Base-by-base conservation (phyloP, 192 early-diverging fungal genomes). In the Phycomyces blakesleeanus region DNA sequence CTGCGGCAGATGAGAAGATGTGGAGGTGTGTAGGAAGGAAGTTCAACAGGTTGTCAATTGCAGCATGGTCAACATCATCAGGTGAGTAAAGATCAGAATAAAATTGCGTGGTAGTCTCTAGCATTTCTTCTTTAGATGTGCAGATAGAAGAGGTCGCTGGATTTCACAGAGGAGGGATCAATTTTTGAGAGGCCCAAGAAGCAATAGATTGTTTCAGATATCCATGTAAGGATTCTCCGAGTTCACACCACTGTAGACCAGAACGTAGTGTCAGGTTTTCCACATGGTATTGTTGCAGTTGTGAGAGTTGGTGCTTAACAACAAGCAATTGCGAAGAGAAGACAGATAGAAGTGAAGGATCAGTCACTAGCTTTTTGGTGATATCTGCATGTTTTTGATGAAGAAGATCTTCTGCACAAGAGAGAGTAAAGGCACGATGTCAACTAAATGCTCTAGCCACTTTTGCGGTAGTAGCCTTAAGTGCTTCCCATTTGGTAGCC, bases 121-220 rank as follows among this genome's bases (percentile, higher is more conserved):
- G 21, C 51, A 53, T 53, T 22, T 53, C 51, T 11, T 53, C 51
- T 16, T 53, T 53, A 24, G 51, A 24, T 22, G 51, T 53, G 24
- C 14, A 53, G 2, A 22, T 10, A 9, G n/a, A 24, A 4, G 11
- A 18, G 14, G 51, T 22, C 9, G 51, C 3, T 1, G 14, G 51
- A 53, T 53, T 16, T 4, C 18, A 24, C 9, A 53, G n/a, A 25
- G 51, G 51, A 53, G 51, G 51, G 24, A 53, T 53, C 3, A 53
- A 9, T 25, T 53, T 53, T 24, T 22, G 18, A 24, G 51, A 16
- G 11, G 51, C 21, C 10, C 51, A 20, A 53, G 22, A 11, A 1
- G 51, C 51, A 53, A 53, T 24, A 1, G 51, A 21, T 11, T 20
- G 1, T 22, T 53, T 53, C 51, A 53, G 24, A 9, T 53, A 53